phyloP scores from a whole-genome alignment of 179 eudicot species.

The Corrigiola litoralis region DNA sequence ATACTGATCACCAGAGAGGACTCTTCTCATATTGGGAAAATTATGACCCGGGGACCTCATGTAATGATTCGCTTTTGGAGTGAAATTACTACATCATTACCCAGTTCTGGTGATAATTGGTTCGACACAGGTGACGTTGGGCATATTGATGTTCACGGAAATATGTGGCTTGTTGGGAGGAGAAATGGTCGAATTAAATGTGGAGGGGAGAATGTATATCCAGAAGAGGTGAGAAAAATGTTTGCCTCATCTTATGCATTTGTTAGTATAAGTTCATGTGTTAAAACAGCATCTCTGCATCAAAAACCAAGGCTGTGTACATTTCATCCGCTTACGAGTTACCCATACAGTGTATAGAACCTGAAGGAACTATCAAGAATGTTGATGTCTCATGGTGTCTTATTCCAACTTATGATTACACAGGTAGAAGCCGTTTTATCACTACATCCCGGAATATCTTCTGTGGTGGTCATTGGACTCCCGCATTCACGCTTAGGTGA shows the following conservation, averaged over 20 bases:
- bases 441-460: slow-evolving; percentile 70
- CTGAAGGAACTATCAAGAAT: too few species aligned
- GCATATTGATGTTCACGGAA: slow-evolving; percentile 54
- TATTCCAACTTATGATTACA: not conserved
- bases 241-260: not conserved
- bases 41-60: slow-evolving; percentile 83
- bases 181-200: slow-evolving; percentile 78
- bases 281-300: too few species aligned
- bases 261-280: too few species aligned
- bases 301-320: too few species aligned
- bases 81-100: slow-evolving; percentile 17
- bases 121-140: slow-evolving; percentile 92
- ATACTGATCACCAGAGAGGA: slow-evolving; percentile 38
- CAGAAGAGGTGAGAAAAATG: slow-evolving; percentile 65
- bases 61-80: slow-evolving; percentile 82
- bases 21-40: slow-evolving; percentile 50
- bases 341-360: too few species aligned
- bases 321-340: too few species aligned
- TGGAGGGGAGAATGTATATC: slow-evolving; percentile 92
- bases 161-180: slow-evolving; percentile 89
- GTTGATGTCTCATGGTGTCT: not conserved
- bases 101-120: slow-evolving; percentile 49
- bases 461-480: slow-evolving; percentile 55
- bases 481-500: slow-evolving; percentile 64
- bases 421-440: slow-evolving; percentile 70